A percentile compares a stretch with the other conserved stretches of the same genome.
Evolutionary conservation across 225 moss, liverwort and hornwort species (phyloP).

Genomic region (Bryum argenteum): DNA sequence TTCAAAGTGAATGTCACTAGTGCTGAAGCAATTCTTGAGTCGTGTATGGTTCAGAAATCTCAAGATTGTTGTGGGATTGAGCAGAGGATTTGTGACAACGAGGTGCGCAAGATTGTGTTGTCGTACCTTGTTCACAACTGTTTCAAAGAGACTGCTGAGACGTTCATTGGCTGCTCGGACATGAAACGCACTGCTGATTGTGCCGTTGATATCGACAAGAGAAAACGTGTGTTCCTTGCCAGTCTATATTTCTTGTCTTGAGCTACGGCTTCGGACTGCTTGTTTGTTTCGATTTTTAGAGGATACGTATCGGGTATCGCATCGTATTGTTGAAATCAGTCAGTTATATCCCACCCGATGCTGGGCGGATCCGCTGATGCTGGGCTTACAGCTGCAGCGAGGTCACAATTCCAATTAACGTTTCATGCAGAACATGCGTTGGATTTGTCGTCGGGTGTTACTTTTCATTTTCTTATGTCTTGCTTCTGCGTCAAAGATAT

Average conservation of each 20-base stretch:
- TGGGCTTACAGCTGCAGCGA: background rate
- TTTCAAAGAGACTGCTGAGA: constrained; percentile 94
- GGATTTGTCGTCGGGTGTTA: background rate
- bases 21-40: background rate
- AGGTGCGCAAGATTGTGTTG: constrained; percentile 87
- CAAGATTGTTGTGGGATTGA: constrained; percentile 35
- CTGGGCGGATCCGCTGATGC: background rate
- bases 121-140: constrained; percentile 95
- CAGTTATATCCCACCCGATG: background rate
- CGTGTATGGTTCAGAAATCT: constrained; percentile 4
- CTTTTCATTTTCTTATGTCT: background rate
- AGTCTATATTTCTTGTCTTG: background rate
- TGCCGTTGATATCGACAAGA: constrained; percentile 92
- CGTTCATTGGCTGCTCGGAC: constrained; percentile 84
- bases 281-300: background rate
- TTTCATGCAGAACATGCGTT: background rate
- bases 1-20: background rate
- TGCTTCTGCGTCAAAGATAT: background rate
- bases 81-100: constrained; percentile 85
- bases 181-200: constrained; percentile 82
- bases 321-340: background rate
- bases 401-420: background rate
- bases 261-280: background rate
- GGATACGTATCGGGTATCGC: background rate
- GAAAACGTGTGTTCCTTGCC: constrained; percentile 69